Conservation (phyloP, 2,329 filamentous ascomycete species). For the Dendrostoma leiphaemia region DNA sequence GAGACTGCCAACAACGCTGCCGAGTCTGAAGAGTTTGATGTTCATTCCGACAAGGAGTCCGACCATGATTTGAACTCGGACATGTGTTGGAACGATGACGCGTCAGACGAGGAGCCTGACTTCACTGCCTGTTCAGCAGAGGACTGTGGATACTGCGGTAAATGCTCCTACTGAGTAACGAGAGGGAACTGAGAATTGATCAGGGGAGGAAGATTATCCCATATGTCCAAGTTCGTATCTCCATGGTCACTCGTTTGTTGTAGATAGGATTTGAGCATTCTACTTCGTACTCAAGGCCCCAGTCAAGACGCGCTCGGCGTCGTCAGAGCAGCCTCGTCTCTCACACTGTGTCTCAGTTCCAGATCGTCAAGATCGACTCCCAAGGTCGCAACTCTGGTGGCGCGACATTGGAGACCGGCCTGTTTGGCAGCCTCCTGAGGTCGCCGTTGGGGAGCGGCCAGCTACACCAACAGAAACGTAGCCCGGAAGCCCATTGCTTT, state of each 20-base stretch:
- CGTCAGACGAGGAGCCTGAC: slow-evolving; percentile 17
- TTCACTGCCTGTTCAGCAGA: slow-evolving; percentile 24
- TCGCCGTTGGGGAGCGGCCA: neutral
- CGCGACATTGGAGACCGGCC: neutral
- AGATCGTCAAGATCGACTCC: too few species aligned
- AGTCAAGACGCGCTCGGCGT: too few species aligned
- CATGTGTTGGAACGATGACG: neutral
- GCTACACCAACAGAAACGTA: neutral
- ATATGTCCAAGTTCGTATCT: too few species aligned
- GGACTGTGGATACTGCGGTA: slow-evolving; percentile 25
- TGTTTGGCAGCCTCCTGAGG: neutral
- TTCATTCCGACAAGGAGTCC: too few species aligned
- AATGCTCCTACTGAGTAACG: slow-evolving; percentile 20
- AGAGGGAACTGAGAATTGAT: too few species aligned
- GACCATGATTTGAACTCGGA: neutral
- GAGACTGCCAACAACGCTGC: neutral
- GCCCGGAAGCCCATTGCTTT: neutral
- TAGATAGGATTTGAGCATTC: too few species aligned
- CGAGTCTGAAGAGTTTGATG: neutral
- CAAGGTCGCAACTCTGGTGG: neutral
- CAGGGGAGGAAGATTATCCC: too few species aligned
- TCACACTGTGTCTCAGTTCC: neutral
- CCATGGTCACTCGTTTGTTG: too few species aligned
- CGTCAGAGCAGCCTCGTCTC: neutral
- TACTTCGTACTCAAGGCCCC: too few species aligned